A percentile compares a stretch with the other conserved stretches of the same genome.
phyloP scores from a whole-genome alignment of 768 basidiomycete species.

The Amanita exitialis region DNA sequence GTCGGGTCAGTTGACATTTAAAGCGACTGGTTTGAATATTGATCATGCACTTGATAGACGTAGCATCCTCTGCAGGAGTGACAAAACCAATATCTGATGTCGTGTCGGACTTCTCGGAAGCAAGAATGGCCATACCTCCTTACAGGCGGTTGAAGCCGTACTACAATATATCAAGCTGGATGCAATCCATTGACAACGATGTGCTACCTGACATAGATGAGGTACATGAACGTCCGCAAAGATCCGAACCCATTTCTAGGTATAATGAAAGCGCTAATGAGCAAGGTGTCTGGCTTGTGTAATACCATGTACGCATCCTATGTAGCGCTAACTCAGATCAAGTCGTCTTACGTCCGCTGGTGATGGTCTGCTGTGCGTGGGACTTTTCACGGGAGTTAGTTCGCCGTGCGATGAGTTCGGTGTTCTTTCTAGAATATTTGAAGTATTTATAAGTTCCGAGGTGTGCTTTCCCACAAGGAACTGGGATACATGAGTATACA shows the following conservation, averaged over 20 bases:
- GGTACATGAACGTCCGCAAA: background rate
- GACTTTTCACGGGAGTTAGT: constrained; percentile 32
- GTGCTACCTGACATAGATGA: background rate
- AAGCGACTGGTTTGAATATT: constrained; percentile 4
- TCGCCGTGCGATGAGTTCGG: constrained; percentile 56
- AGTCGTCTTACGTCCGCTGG: constrained; percentile 6
- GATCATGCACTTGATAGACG: constrained; percentile 13
- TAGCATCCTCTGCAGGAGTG: constrained; percentile 25
- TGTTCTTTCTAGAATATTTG: constrained; percentile 30
- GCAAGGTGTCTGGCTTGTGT: constrained; percentile 7
- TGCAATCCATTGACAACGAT: background rate
- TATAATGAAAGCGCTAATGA: background rate
- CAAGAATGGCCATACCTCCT: background rate
- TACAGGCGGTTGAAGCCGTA: background rate
- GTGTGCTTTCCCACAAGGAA: constrained; percentile 7
- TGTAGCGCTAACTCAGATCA: constrained; percentile 10
- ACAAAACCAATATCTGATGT: constrained; percentile 9
- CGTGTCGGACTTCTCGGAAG: constrained; percentile 1
- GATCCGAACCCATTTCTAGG: constrained; percentile 2
- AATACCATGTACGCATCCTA: background rate
- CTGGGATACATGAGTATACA: constrained; percentile 14
- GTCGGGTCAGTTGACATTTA: constrained; percentile 18
- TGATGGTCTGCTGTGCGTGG: constrained; percentile 12
- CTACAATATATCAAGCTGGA: constrained; percentile 4
- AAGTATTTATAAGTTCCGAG: constrained; percentile 11